Percentiles rank a stretch among this genome's conserved stretches.
These are phyloP conservation scores for Phytomonas sp. DNA, from an alignment of 208 protist genomes.

Conservation along the genomic window DNA sequence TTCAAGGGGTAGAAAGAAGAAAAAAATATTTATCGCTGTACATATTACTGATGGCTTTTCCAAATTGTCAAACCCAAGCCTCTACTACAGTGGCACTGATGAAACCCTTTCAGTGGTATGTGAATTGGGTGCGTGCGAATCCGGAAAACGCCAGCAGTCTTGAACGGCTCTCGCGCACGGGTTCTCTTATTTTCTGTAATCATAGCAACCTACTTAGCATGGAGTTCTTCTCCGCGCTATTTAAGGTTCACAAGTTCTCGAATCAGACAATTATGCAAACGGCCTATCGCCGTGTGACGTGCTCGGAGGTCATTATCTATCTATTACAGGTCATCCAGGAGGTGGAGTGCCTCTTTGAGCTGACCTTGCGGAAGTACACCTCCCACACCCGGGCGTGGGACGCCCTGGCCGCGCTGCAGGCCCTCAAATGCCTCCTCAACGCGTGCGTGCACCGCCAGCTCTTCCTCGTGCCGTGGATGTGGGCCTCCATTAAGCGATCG, in stretches of 20 bases:
- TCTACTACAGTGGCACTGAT: neutral
- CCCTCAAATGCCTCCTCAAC: conserved; percentile 55
- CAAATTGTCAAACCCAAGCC: neutral
- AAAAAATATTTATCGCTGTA: neutral
- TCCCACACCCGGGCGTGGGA: conserved; percentile 46
- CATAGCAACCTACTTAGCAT: conserved; percentile 51
- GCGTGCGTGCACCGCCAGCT: conserved; percentile 50
- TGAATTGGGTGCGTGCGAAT: conserved; percentile 66
- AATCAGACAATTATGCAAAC: conserved; percentile 45
- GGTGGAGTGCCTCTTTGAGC: conserved; percentile 54
- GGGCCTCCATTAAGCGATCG: conserved; percentile 29
- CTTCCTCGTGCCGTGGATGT: conserved; percentile 67
- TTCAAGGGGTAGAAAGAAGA: neutral
- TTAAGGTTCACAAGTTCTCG: conserved; percentile 47
- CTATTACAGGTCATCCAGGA: conserved; percentile 31
- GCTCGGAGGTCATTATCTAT: conserved; percentile 28
- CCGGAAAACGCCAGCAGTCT: conserved; percentile 46
- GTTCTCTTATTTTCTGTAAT: conserved; percentile 51
- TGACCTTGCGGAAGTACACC: conserved; percentile 44
- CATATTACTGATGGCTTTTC: neutral
- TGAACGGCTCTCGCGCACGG: conserved; percentile 55
- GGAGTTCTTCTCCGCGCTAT: conserved; percentile 49
- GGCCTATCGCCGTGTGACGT: conserved; percentile 19
- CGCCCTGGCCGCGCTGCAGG: conserved; percentile 42
- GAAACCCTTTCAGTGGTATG: conserved; percentile 38